Evolutionary conservation across 2,329 filamentous ascomycete species (phyloP).

Genomic region (Ilyonectria sp.): DNA sequence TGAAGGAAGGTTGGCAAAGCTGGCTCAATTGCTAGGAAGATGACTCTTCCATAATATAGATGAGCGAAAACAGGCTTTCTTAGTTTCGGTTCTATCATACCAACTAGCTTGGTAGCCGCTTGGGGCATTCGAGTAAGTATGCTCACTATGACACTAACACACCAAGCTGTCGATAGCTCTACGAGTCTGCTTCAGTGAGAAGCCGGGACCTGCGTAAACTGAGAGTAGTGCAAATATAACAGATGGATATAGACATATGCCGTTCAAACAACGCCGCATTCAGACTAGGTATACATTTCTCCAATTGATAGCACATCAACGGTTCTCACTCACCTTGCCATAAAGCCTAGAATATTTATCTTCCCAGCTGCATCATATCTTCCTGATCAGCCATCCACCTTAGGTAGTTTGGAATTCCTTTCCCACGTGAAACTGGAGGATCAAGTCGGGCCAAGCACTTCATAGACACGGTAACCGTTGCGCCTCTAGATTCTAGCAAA

Average conservation of each 20-base stretch:
- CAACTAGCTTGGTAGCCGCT: background rate
- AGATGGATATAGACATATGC: too few relatives aligned
- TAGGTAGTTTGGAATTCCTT: background rate
- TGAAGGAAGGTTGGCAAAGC: too few relatives aligned
- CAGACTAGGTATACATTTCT: background rate
- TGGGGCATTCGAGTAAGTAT: background rate
- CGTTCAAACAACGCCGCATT: too few relatives aligned
- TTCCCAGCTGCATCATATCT: background rate
- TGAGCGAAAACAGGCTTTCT: background rate
- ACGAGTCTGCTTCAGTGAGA: too few relatives aligned
- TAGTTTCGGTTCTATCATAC: background rate
- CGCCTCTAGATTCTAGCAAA: constrained; percentile 7
- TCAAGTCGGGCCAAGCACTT: background rate
- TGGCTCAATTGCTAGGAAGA: background rate
- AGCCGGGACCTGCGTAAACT: too few relatives aligned
- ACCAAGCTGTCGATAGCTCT: too few relatives aligned
- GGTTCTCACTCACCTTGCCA: background rate
- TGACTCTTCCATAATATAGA: background rate
- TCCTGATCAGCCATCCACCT: background rate
- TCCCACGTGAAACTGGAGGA: background rate
- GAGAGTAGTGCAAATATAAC: too few relatives aligned
- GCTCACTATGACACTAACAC: background rate
- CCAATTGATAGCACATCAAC: too few relatives aligned
- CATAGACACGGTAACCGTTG: background rate
- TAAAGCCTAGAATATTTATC: too few relatives aligned